Conservation (phyloP, 345 rosid species). For the Citropsis articulata region DNA sequence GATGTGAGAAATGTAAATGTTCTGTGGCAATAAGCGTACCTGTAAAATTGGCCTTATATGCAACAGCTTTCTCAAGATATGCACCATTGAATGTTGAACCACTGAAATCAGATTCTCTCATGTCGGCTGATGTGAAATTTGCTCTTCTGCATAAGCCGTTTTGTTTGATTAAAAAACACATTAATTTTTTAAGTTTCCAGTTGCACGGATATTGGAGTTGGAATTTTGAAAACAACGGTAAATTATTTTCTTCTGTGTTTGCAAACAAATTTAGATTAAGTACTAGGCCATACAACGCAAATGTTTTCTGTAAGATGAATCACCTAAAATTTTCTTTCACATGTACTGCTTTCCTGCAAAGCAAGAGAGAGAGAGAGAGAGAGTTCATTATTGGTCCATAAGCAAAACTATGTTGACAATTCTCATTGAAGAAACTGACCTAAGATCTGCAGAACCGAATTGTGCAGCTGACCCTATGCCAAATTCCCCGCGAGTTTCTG, state of each 20-base stretch:
- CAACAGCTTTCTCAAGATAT: slow-evolving; percentile 93
- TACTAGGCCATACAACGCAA: neutral
- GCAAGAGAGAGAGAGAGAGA: neutral
- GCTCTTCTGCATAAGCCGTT: slow-evolving; percentile 72
- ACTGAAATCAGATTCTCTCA: slow-evolving; percentile 93
- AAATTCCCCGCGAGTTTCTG: slow-evolving; percentile 80
- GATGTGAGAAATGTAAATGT: neutral
- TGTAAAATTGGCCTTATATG: slow-evolving; percentile 86
- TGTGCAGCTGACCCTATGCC: slow-evolving; percentile 95
- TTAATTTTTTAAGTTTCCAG: neutral
- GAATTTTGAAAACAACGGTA: too few relatives aligned
- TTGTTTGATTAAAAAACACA: slow-evolving; percentile 14
- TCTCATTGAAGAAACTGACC: slow-evolving; percentile 24
- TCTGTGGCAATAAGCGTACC: slow-evolving; percentile 32
- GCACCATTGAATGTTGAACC: slow-evolving; percentile 96
- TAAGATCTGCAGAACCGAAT: slow-evolving; percentile 85
- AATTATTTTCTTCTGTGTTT: neutral
- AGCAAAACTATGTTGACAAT: neutral
- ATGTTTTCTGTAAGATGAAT: neutral
- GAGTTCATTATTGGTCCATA: slow-evolving; percentile 15
- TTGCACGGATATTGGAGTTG: too few relatives aligned
- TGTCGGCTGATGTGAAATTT: slow-evolving; percentile 92
- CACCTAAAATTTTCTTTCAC: slow-evolving; percentile 83
- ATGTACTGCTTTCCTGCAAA: slow-evolving; percentile 79
- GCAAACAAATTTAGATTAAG: neutral